These are phyloP conservation scores for Castanea sativa DNA, from an alignment of 306 rosid genomes.

Conservation along the genomic window DNA sequence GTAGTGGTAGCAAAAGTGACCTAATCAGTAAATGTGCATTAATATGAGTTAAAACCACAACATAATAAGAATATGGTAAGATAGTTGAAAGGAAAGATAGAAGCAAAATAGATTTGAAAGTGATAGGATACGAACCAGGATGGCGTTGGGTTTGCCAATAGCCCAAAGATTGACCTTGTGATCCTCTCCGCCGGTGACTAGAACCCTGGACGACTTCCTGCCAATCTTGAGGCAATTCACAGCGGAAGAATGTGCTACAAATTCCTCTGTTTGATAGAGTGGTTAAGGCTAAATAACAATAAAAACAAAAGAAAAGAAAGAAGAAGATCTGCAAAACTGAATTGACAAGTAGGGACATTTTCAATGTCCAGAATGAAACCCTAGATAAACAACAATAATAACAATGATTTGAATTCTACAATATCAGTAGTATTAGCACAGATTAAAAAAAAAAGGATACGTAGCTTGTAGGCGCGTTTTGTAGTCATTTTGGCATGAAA, in stretches of 20 bases:
- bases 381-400: background rate
- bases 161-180: slow-evolving; percentile 99
- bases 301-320: background rate
- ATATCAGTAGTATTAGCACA: background rate
- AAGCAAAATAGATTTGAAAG: background rate
- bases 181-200: slow-evolving; percentile 98
- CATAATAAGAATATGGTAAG: background rate
- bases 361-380: background rate
- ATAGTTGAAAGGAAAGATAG: background rate
- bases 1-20: background rate
- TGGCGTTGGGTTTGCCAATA: slow-evolving; percentile 97
- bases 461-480: slow-evolving; percentile 98
- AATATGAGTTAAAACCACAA: background rate
- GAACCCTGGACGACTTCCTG: slow-evolving; percentile 86
- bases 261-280: slow-evolving; percentile 67
- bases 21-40: background rate
- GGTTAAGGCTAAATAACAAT: slow-evolving; percentile 54
- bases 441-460: slow-evolving; percentile 60
- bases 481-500: slow-evolving; percentile 70
- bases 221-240: slow-evolving; percentile 99
- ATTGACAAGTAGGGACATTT: too few relatives aligned
- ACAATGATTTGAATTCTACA: slow-evolving; percentile 4
- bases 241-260: slow-evolving; percentile 92
- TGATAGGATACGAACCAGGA: slow-evolving; percentile 57
- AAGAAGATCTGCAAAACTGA: too few relatives aligned